Evolutionary conservation across 2,329 filamentous ascomycete genomes (phyloP).

Genomic region (Boeremia exigua): DNA sequence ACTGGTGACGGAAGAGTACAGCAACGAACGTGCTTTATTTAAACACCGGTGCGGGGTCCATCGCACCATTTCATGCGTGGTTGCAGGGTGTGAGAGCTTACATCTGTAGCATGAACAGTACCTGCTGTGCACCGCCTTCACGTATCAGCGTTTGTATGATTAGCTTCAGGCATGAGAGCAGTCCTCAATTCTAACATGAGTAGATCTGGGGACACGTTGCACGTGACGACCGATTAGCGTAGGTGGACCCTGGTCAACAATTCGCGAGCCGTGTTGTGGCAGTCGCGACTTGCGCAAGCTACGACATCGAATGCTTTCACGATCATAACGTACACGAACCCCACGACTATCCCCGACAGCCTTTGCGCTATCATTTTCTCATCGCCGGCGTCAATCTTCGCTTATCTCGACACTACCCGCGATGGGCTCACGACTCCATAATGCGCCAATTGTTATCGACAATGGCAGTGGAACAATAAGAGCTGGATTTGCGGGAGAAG

Average conservation of each 20-base stretch:
- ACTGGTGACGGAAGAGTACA: no score
- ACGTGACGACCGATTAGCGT: conserved; percentile 34
- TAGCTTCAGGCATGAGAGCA: not conserved
- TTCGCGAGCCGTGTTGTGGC: conserved; percentile 38
- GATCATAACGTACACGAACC: conserved; percentile 20
- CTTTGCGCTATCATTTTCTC: not conserved
- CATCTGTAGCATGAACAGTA: not conserved
- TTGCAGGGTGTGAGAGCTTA: not conserved
- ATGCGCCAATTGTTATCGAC: conserved; percentile 97
- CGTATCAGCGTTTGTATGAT: no score
- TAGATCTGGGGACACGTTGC: not conserved
- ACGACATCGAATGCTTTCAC: conserved; percentile 32
- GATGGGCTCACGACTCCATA: conserved; percentile 81
- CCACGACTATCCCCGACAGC: not conserved
- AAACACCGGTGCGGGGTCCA: no score
- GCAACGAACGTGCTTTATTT: no score
- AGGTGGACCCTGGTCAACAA: conserved; percentile 30
- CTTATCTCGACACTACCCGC: conserved; percentile 19
- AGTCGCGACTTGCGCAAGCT: conserved; percentile 39
- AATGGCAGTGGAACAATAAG: conserved; percentile 98
- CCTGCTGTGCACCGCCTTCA: no score
- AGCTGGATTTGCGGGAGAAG: conserved; percentile 94
- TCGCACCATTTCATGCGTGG: not conserved
- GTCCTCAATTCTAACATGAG: not conserved
- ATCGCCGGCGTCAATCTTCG: no score